Conservation (phyloP, 768 basidiomycete genomes). For the Panaeolus cyanescens region DNA sequence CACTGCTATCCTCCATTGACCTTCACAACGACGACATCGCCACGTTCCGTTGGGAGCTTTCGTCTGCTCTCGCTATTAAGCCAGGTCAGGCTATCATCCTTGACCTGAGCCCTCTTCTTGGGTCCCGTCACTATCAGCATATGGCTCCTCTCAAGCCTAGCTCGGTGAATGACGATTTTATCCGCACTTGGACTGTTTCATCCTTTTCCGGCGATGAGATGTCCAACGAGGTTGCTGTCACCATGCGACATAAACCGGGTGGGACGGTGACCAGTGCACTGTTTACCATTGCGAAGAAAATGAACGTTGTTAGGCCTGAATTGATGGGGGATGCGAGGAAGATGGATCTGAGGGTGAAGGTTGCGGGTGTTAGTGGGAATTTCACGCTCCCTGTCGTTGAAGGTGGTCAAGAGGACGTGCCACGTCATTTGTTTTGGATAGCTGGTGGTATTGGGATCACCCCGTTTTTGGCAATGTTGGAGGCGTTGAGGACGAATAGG, state of each 20-base stretch:
- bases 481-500: slow-evolving; percentile 16
- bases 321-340: slow-evolving; percentile 38
- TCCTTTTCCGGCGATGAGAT: slow-evolving; percentile 10
- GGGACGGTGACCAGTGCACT: slow-evolving; percentile 59
- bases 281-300: slow-evolving; percentile 48
- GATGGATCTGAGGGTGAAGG: slow-evolving; percentile 41
- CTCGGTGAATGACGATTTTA: slow-evolving; percentile 58
- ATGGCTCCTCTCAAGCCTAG: slow-evolving; percentile 48
- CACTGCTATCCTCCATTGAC: slow-evolving; percentile 37
- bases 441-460: slow-evolving; percentile 69
- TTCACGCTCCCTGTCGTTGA: slow-evolving; percentile 36
- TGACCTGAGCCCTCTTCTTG: slow-evolving; percentile 53
- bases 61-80: slow-evolving; percentile 30
- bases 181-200: slow-evolving; percentile 69
- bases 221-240: slow-evolving; percentile 39
- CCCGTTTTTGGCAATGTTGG: slow-evolving; percentile 60
- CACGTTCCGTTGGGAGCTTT: slow-evolving; percentile 51
- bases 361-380: slow-evolving; percentile 56
- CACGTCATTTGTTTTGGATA: slow-evolving; percentile 48
- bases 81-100: slow-evolving; percentile 59
- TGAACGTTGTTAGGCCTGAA: slow-evolving; percentile 40
- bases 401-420: background rate
- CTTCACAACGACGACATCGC: slow-evolving; percentile 52
- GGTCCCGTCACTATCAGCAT: slow-evolving; percentile 48
- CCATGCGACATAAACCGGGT: slow-evolving; percentile 55